Percentiles rank a stretch among this genome's conserved stretches.
Conservation (phyloP, 805 yeast genomes). For the Blastobotrys muscicola region DNA sequence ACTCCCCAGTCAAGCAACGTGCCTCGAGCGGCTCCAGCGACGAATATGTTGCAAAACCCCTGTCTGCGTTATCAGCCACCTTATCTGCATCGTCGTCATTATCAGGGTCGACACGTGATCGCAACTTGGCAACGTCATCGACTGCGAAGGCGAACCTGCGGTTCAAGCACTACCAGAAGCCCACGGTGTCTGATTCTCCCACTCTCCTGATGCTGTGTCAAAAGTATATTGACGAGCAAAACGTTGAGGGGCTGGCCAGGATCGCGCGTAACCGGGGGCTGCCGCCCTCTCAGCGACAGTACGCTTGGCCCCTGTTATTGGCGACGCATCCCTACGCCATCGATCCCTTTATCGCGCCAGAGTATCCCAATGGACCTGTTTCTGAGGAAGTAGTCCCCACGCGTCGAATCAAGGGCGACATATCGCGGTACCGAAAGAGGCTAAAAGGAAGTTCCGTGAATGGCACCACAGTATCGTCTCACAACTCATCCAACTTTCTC, state of each 20-base stretch:
- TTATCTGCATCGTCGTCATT: slow-evolving; percentile 20
- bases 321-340: slow-evolving; percentile 79
- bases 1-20: too few relatives aligned
- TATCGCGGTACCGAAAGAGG: slow-evolving; percentile 19
- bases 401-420: slow-evolving; percentile 26
- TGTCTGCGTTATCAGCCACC: slow-evolving; percentile 12
- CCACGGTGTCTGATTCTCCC: slow-evolving; percentile 38
- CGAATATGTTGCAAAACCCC: slow-evolving; percentile 1
- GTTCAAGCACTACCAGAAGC: slow-evolving; percentile 29
- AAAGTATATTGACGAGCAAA: slow-evolving; percentile 45
- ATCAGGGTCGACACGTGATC: slow-evolving; percentile 13
- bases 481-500: slow-evolving; percentile 2
- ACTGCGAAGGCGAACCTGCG: slow-evolving; percentile 9
- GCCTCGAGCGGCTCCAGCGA: too few relatives aligned
- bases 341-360: slow-evolving; percentile 64
- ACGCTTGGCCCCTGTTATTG: slow-evolving; percentile 77
- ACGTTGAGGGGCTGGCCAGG: slow-evolving; percentile 67
- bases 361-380: slow-evolving; percentile 21
- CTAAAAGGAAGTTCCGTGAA: background rate
- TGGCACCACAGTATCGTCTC: slow-evolving; percentile 3
- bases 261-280: slow-evolving; percentile 77
- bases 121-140: background rate
- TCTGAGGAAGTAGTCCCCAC: slow-evolving; percentile 18
- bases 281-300: slow-evolving; percentile 69
- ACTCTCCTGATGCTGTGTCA: slow-evolving; percentile 47